Conservation (phyloP, 352 stramenopile genomes). For the Pelagophyceae sp. region DNA sequence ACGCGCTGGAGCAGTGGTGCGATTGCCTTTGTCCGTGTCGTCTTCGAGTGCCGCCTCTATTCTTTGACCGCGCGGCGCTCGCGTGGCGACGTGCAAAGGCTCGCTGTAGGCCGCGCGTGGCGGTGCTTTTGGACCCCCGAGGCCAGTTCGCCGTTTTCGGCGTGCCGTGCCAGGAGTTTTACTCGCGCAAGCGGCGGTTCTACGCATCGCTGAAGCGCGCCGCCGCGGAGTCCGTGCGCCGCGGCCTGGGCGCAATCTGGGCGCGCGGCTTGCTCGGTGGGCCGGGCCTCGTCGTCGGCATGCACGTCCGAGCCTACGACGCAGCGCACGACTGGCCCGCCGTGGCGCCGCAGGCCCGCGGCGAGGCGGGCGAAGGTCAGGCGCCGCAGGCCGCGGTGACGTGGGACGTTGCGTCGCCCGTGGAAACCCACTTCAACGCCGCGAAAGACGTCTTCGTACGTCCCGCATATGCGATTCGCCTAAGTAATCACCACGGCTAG, state of each 20-base stretch:
- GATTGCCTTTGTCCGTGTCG: too few species aligned
- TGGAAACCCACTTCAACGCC: background rate
- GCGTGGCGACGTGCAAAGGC: too few species aligned
- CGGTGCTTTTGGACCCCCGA: background rate
- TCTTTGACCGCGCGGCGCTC: too few species aligned
- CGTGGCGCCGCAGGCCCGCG: background rate
- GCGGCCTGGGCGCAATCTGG: background rate
- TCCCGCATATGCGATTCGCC: too few species aligned
- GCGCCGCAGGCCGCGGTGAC: too few species aligned
- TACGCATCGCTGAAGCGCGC: background rate
- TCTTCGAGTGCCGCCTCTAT: too few species aligned
- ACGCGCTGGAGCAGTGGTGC: too few species aligned
- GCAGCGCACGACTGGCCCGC: background rate
- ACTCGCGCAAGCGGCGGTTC: background rate
- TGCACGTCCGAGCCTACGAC: conserved; percentile 9
- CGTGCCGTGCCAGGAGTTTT: background rate
- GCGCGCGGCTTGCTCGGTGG: background rate
- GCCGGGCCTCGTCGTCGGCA: background rate
- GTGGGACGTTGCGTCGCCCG: background rate
- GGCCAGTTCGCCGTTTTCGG: background rate
- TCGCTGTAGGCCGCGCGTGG: background rate
- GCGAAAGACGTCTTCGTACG: background rate
- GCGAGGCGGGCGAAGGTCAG: background rate
- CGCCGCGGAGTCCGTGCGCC: background rate
- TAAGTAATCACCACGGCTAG: too few species aligned